Base-by-base conservation (phyloP, 129 eudicot genomes). In the Deinandra increscens region DNA sequence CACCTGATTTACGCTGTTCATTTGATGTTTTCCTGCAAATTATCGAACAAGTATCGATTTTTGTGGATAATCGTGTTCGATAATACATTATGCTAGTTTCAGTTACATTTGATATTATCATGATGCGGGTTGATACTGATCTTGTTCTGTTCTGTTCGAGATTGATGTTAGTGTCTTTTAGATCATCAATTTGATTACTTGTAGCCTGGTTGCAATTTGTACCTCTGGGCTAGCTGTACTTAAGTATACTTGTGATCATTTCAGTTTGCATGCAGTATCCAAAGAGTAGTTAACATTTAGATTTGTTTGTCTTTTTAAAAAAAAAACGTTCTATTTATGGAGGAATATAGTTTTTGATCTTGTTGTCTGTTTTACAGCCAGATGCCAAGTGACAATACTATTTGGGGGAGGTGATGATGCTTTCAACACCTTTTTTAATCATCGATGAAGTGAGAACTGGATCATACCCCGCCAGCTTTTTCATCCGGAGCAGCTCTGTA, bases 321-420 rank as follows among this genome's bases (percentile, higher is more conserved):
- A n/a, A n/a, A n/a, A n/a, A n/a, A n/a, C n/a, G n/a, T 26, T 26
- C 31, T 26, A 26, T 26, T 26, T 26, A 26, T 26, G 31, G 31
- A 26, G 31, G 31, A 26, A 26, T 26, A 18, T 18, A 6, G 19
- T 5, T 60, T 12, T 41, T 63, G 4, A 42, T 64, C 1, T 7
- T 36, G 14, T 49, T 66, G 29, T 72, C 22, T 64, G 14, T 19
- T 68, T 74, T 62, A 34, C 79, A 83, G 84, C 69, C 87, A 83
- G 71, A 82, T 82, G 86, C 86, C 82, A 2, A 81, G 85, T 67
- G 82, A 81, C 77, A 78, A 79, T 34, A 83, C 84, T 43, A 66
- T 71, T 71, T 60, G 81, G 79, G 17, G 84, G 87, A 36, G 87
- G 81, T 58, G 87, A 83, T 68, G 84, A 79, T 79, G 81, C 87